Evolutionary conservation across 495 filamentous ascomycete species (phyloP), one percentile per base, ranked within the genome.

Genomic region (Darksidea phi): DNA sequence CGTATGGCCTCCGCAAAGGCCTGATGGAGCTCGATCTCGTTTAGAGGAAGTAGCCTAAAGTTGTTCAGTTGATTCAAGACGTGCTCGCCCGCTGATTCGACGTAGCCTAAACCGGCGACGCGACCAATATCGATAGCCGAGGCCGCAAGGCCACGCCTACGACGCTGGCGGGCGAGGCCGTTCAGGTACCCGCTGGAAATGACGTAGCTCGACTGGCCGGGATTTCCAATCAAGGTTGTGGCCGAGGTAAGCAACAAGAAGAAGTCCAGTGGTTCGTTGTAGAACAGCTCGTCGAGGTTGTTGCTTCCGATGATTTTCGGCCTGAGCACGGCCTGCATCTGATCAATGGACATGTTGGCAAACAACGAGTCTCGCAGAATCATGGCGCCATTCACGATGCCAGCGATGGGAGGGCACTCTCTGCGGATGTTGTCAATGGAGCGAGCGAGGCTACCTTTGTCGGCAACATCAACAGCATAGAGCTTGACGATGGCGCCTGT

Each of bases 21-120:
- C 58, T 84, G 79, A 36, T 83, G 80, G 49, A 86, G 72, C 51
- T 86, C 82, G 7, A 75, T 75, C 63, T 87, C 84, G 1, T 82
- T 84, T 51, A 86, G 79, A 6, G 28, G 21, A 18, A 13, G 21
- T 0, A 43, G 23, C 17, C 48, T 12, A 8, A 54, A 1, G 12
- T 61, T 55, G 12, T 47, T 42, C 1, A 61, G 41, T 12, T 55
- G 50, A 7, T 55, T 18, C 13, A 23, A 7, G n/a, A 46, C 36
- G 21, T 4, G n/a, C 6, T 60, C n/a, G 1, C 21, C 47, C 0
- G 47, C 47, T 0, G 1, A 5, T 41, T 48, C 42, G 13, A 38
- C 34, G 41, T 61, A 54, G 15, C 58, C 58, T 4, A 55, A 13
- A 18, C 58, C 58, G 4, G 32, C 20, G 13, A 61, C 49, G 1